These are phyloP conservation scores for Diospyros kaki DNA, from an alignment of 148 eudicot genomes.

Conservation along the genomic window DNA sequence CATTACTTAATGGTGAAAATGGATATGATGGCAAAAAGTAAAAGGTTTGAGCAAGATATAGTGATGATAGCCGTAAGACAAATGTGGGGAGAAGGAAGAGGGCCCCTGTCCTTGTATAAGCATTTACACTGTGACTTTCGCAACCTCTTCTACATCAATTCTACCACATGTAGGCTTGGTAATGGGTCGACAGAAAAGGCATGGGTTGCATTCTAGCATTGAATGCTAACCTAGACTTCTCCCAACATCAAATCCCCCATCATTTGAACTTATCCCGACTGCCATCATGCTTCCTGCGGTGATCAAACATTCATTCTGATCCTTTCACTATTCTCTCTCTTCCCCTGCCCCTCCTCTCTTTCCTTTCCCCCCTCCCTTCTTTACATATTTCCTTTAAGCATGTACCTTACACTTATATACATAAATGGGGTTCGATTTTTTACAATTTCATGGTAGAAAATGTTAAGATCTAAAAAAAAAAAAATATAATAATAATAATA, in stretches of 20 bases:
- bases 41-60: constrained; percentile 69
- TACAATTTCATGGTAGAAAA: too few species aligned
- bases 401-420: too few species aligned
- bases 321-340: constrained; percentile 24
- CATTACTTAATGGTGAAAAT: constrained; percentile 9
- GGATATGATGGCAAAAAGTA: constrained; percentile 75
- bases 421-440: too few species aligned
- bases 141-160: constrained; percentile 75
- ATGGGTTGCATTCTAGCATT: constrained; percentile 81
- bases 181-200: constrained; percentile 73
- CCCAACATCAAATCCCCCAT: constrained; percentile 39
- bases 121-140: constrained; percentile 59
- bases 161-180: constrained; percentile 35
- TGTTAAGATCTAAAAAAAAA: too few species aligned
- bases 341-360: neutral
- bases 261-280: neutral
- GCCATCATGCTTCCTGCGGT: constrained; percentile 36
- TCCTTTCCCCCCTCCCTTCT: too few species aligned
- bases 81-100: constrained; percentile 39
- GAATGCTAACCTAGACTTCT: constrained; percentile 77
- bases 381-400: too few species aligned
- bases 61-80: constrained; percentile 26
- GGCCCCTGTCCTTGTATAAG: constrained; percentile 86
- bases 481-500: too few species aligned
- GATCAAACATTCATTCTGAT: constrained; percentile 56